Evolutionary conservation across 768 basidiomycete species (phyloP).

Genomic region (Macrolepiota dolichaula): DNA sequence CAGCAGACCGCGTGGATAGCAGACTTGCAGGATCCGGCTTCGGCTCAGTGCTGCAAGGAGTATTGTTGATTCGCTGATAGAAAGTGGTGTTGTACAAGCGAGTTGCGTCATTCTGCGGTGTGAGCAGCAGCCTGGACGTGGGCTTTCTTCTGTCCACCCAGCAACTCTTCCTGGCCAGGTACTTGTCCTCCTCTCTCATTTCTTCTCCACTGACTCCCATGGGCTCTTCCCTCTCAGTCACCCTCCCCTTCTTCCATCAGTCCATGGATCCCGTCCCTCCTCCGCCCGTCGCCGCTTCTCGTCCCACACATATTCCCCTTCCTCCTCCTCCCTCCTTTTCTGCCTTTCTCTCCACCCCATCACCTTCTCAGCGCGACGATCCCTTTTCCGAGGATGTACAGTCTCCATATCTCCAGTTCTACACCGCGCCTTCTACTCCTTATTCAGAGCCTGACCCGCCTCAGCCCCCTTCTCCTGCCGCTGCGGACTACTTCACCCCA

Average conservation of each 20-base stretch:
- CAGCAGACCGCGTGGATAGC: constrained; percentile 7
- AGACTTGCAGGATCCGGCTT: constrained; percentile 4
- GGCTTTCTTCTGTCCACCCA: constrained; percentile 2
- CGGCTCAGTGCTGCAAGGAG: not conserved
- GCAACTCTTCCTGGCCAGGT: constrained; percentile 2
- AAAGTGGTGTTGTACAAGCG: constrained; percentile 9
- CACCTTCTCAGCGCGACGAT: constrained; percentile 24
- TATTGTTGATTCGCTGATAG: constrained; percentile 7
- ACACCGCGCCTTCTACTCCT: constrained; percentile 47
- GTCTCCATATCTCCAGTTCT: constrained; percentile 35
- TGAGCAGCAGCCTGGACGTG: constrained; percentile 7
- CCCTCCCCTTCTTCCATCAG: constrained; percentile 5
- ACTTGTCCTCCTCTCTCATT: constrained; percentile 7
- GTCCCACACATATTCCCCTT: constrained; percentile 30
- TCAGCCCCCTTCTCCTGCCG: constrained; percentile 23
- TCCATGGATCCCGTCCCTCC: constrained; percentile 11
- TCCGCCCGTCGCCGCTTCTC: constrained; percentile 3
- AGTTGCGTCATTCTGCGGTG: constrained; percentile 12
- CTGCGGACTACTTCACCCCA: constrained; percentile 29
- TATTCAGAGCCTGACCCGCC: constrained; percentile 25
- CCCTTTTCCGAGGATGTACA: constrained; percentile 24
- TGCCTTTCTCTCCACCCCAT: constrained; percentile 32
- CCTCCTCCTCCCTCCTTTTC: constrained; percentile 28
- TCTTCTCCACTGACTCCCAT: constrained; percentile 10
- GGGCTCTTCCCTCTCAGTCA: constrained; percentile 12